Evolutionary conservation across 2,329 filamentous ascomycete species (phyloP), one percentile per base, ranked within the genome.

Genomic region (Ascochyta koolunga): DNA sequence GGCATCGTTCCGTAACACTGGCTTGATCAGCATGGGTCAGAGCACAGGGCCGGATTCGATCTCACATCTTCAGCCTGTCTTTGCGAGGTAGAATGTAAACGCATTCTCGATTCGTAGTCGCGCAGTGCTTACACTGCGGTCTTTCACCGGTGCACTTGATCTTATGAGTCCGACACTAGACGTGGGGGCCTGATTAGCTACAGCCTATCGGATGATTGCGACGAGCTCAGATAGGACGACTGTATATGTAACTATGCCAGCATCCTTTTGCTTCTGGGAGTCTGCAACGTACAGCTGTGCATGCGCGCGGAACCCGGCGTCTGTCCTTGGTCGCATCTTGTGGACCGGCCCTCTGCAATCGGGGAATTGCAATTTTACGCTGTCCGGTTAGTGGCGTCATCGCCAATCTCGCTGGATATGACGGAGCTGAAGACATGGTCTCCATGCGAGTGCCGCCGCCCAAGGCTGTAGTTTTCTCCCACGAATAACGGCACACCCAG

Each of bases 101-200:
- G 53, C 76, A 78, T n/a, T 68, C 64, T 40, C 69, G 67, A 31
- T 54, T 61, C 8, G 64, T 65, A 24, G 65, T 60, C 40, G 66
- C 64, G 59, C 76, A 78, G 36, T 76, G 73, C 38, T 70, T 69
- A 55, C 75, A 77, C 5, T 55, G 45, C 21, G 75, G 75, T 32
- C 59, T 66, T 39, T 71, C 65, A 21, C 76, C 76, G 35, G 72
- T 71, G 57, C 75, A 77, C 54, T 75, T 77, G 60, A 76, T 73
- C 61, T 77, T 77, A 42, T 75, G 69, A 48, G 62, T 61, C 29
- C 75, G 73, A 61, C 75, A 77, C 65, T 67, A 63, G 32, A 59
- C 18, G 32, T 39, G 40, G 31, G 31, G 33, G 36, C 21, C n/a
- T 38, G 25, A 47, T 67, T 44, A 67, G 64, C 47, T 40, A 45